Base-by-base conservation (phyloP, 176 grass and related monocot genomes). In the Musa itinerans region DNA sequence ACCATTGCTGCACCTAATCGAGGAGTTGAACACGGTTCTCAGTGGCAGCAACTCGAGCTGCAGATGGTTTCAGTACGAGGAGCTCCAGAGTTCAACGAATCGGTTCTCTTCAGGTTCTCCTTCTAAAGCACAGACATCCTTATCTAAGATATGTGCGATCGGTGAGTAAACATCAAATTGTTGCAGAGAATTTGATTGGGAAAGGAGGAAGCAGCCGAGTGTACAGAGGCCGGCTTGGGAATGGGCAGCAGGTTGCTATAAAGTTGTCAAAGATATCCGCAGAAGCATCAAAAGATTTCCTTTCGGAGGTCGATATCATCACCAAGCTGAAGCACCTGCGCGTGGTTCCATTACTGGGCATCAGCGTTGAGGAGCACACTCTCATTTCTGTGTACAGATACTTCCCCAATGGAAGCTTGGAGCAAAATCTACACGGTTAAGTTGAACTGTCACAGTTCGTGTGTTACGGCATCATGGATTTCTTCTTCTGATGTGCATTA, bases 41-140 rank as follows among this genome's bases (percentile, higher is more conserved):
- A 81, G 61, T 58, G 74, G 70, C 50, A 84, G 76, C 23, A 76
- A 82, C n/a, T 85, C 79, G 16, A 79, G 71, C 63, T 89, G 88
- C 91, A 84, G 86, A 62, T 95, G 88, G 89, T 99, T 99, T 86
- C 87, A 79, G 5, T 99, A 92, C 20, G 85, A 99, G 78, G 96
- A 95, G 62, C 89, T 99, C 27, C 84, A 87, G 81, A 83, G 80
- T 68, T 84, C 79, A 76, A 92, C 96, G 23, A 88, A 92, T 83
- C 88, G 95, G 77, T 99, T 99, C 89, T 86, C 89, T 74, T 73
- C 83, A 83, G 94, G 92, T 96, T 50, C 73, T 13, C 20, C 20
- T 79, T 34, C 25, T 15, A 48, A 23, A 25, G 12, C 8, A 16
- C 3, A 1, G 21, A 17, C 25, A 74, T 74, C 13, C n/a, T 12